phyloP scores from a whole-genome alignment of 2,329 filamentous ascomycete genomes.

The Aspergillus luchuensis region DNA sequence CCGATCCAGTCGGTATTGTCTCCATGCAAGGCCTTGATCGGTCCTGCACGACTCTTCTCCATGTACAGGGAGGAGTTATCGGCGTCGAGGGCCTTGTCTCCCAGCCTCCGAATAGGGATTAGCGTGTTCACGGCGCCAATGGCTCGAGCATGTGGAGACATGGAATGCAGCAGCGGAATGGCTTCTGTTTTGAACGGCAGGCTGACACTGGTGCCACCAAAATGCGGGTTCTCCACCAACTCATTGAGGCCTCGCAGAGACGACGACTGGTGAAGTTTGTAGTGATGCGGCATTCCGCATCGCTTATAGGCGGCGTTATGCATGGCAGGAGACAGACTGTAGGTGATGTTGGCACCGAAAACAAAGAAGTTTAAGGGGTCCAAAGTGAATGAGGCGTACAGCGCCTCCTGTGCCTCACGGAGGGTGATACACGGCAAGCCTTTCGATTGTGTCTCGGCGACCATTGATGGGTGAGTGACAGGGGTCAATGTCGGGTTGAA shows the following conservation, averaged over 20 bases:
- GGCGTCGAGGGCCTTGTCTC: slow-evolving; percentile 57
- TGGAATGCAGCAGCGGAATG: slow-evolving; percentile 63
- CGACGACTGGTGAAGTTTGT: slow-evolving; percentile 64
- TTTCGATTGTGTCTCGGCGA: slow-evolving; percentile 45
- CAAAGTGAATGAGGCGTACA: slow-evolving; percentile 67
- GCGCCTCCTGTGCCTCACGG: slow-evolving; percentile 63
- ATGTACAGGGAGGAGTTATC: slow-evolving; percentile 58
- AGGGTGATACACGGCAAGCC: slow-evolving; percentile 60
- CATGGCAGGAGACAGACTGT: slow-evolving; percentile 76
- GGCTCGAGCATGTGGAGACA: slow-evolving; percentile 71
- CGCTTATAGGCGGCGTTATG: slow-evolving; percentile 69
- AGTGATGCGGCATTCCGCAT: slow-evolving; percentile 69
- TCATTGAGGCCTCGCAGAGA: slow-evolving; percentile 65
- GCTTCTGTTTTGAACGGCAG: slow-evolving; percentile 75
- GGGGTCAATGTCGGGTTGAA: slow-evolving; percentile 67
- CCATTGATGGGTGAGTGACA: slow-evolving; percentile 56
- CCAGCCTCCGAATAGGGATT: slow-evolving; percentile 65
- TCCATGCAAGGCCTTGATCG: slow-evolving; percentile 70
- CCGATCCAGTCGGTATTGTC: slow-evolving; percentile 85
- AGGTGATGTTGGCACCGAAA: slow-evolving; percentile 70
- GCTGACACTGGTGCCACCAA: slow-evolving; percentile 71
- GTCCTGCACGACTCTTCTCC: slow-evolving; percentile 65
- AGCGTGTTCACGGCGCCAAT: slow-evolving; percentile 78
- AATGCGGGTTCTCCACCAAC: slow-evolving; percentile 65
- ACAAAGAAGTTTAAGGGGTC: slow-evolving; percentile 73